Conservation (phyloP, 352 stramenopile genomes). For the Peronospora belbahrii region DNA sequence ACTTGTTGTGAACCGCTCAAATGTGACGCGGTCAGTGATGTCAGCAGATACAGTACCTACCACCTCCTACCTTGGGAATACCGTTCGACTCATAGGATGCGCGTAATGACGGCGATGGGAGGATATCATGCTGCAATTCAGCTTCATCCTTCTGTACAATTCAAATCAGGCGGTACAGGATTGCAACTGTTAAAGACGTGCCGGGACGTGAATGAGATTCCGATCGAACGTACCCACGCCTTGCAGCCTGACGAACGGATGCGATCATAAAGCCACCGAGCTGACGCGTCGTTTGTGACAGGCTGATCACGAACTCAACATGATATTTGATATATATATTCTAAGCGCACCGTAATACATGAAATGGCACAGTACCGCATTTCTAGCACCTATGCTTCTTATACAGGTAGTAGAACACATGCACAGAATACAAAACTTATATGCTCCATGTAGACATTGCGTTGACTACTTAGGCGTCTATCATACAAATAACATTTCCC, state of each 20-base stretch:
- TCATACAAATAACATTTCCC: conserved; percentile 1
- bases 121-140: conserved; percentile 3
- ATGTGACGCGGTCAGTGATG: conserved; percentile 19
- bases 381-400: no score
- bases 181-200: conserved; percentile 8
- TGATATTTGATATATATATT: no score
- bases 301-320: no score
- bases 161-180: no score
- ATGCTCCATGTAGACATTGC: not conserved
- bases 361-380: no score
- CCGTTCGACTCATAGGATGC: no score
- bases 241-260: conserved; percentile 2
- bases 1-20: not conserved
- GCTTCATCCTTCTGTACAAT: no score
- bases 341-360: no score
- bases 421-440: not conserved
- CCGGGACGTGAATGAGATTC: conserved; percentile 7
- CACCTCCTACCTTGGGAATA: no score
- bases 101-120: conserved; percentile 7
- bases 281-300: conserved; percentile 8
- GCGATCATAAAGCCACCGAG: no score
- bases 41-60: not conserved
- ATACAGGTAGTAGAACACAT: no score
- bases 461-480: no score
- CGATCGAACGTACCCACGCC: not conserved